Base-by-base conservation (phyloP, 768 basidiomycete species). In the Tulasnella sp. region DNA sequence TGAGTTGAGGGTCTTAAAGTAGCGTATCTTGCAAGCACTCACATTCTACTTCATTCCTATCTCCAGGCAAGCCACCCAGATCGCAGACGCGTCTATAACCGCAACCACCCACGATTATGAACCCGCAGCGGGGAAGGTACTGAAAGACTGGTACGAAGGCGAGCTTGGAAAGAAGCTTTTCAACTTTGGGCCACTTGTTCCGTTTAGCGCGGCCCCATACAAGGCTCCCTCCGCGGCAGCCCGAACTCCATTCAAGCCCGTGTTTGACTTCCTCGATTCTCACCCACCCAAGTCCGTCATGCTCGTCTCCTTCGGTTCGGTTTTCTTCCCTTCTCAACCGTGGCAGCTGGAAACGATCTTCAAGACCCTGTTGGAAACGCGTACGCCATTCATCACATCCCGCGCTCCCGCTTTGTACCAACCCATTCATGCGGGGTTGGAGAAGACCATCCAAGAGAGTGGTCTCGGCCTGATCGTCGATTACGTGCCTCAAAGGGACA, bases 311-410 rank as follows among this genome's bases (percentile, higher is more conserved):
- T n/a, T 25, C 49, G n/a, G 53, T 25, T 38, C 53, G 5, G 29
- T 54, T 11, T 54, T 38, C 34, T 54, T 38, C 15, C 53, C 53
- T 54, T 19, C 49, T 8, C 42, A 54, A 10, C 53, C 53, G 19
- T 5, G 25, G 19, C 53, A 54, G 21, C 34, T 54, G 3, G 42
- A n/a, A 38, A 25, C 53, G 3, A 25, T 54, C 17, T 22, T 54
- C 4, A 15, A 25, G 3, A 54, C 34, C 11, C 24, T 54, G n/a
- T 25, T 54, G 19, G 38, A 54, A n/a, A n/a, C n/a, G n/a, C n/a
- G n/a, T n/a, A n/a, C n/a, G n/a, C n/a, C n/a, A n/a, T n/a, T n/a
- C n/a, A 17, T 38, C 53, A 2, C 17, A 25, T 19, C 34, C 53
- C 38, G 29, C 21, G 53, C 30, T 4, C 9, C 53, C 17, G 25